These are phyloP conservation scores for Serendipita indica DNA, from an alignment of 768 basidiomycete genomes.

Conservation along the genomic window DNA sequence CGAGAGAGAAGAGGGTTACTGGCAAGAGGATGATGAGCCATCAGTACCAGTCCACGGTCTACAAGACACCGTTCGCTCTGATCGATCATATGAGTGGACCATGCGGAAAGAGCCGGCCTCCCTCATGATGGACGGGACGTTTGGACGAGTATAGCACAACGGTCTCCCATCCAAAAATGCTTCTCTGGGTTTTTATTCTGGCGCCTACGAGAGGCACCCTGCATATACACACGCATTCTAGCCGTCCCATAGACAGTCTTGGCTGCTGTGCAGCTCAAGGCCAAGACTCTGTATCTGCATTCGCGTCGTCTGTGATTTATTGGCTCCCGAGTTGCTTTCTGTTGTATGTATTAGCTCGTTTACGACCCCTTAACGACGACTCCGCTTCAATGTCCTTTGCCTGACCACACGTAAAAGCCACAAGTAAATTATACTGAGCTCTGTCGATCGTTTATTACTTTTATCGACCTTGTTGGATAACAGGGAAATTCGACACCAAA, in stretches of 20 bases:
- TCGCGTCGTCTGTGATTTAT: background rate
- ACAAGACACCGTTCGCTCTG: slow-evolving; percentile 6
- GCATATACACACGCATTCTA: background rate
- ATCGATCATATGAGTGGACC: slow-evolving; percentile 3
- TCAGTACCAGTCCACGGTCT: no score
- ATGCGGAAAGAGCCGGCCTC: background rate
- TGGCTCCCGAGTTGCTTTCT: background rate
- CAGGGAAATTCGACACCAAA: background rate
- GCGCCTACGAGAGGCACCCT: background rate
- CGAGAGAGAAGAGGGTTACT: background rate
- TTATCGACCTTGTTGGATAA: background rate
- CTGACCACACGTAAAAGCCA: background rate
- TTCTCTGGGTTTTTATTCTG: background rate
- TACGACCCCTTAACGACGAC: slow-evolving; percentile 7
- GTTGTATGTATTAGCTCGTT: background rate
- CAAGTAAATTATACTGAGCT: background rate
- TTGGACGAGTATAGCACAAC: background rate
- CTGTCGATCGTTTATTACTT: background rate
- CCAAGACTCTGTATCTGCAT: background rate
- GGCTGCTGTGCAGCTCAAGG: background rate
- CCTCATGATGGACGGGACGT: slow-evolving; percentile 4
- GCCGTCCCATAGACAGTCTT: background rate
- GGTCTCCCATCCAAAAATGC: background rate
- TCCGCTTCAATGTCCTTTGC: background rate
- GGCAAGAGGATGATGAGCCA: no score